Evolutionary conservation across 2,329 filamentous ascomycete species (phyloP), one percentile per base, ranked within the genome.

Genomic region (Pseudonectria foliicola): DNA sequence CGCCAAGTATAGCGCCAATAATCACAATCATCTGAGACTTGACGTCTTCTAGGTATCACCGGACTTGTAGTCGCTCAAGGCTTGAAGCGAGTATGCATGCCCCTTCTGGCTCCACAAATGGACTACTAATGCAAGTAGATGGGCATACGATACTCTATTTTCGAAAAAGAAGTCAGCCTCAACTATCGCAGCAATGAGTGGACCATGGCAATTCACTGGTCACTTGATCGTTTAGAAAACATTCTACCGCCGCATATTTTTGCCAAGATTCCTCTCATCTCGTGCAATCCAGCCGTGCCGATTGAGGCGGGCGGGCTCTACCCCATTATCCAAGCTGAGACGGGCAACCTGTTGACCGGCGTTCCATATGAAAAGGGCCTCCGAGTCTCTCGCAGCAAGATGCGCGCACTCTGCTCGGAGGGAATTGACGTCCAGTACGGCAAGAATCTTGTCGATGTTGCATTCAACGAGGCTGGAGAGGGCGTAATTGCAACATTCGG

Each of bases 141-240:
- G 16, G 40, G 44, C 4, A 42, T 47, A 24, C 33, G 27, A 3
- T 41, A 47, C 26, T 43, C 44, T 1, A 46, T 49, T 29, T 49
- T 43, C 11, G 46, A 49, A 25, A 49, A 41, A 10, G 46, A 49
- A 25, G 30, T 28, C 7, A 29, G 29, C 14, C 35, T 47, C 13
- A 49, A 49, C 13, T 47, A 46, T 7, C 44, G 46, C 15, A 49
- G 46, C 37, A 47, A 49, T 44, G 46, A 49, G 34, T 49, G 42
- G 46, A 49, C 44, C 11, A 49, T 49, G 46, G 46, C 46, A 4
- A 46, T 49, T 2, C 44, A 49, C 13, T 49, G 44, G 46, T 42
- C 46, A 13, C 37, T 47, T 0, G 35, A 45, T 28, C 37, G 32
- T 4, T 32, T 49, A 10, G 40, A 44, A 25, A 34, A 37, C 2